phyloP scores from a whole-genome alignment of 2,329 filamentous ascomycete genomes.

The Colletotrichum theobromicola region DNA sequence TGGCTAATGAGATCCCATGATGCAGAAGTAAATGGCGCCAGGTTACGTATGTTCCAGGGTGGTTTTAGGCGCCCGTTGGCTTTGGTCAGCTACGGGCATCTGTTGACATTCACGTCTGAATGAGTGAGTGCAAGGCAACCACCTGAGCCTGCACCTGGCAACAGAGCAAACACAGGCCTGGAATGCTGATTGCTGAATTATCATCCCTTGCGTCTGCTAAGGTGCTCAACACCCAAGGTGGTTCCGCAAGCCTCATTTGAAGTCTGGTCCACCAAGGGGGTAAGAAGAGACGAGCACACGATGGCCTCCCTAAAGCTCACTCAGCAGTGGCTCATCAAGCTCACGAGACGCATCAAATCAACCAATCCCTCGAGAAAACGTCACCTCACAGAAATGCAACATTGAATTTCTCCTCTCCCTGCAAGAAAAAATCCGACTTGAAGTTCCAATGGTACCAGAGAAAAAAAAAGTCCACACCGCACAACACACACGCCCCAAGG shows the following conservation, averaged over 20 bases:
- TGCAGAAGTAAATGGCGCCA: neutral
- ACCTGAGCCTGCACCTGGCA: neutral
- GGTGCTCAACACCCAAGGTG: neutral
- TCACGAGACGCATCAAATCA: neutral
- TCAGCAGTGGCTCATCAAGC: neutral
- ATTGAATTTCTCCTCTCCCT: neutral
- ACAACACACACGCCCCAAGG: neutral
- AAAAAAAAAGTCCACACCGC: constrained; percentile 3
- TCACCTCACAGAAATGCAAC: neutral
- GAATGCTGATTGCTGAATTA: neutral
- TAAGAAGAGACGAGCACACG: neutral
- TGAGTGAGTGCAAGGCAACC: neutral
- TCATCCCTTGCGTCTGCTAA: constrained; percentile 14
- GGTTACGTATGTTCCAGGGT: neutral
- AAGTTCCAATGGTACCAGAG: neutral
- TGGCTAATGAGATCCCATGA: neutral
- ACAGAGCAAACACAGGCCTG: neutral
- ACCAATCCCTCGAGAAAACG: neutral
- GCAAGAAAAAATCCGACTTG: neutral
- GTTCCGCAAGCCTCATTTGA: constrained; percentile 7
- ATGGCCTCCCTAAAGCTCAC: neutral
- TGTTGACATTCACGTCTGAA: neutral
- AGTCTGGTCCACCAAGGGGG: neutral
- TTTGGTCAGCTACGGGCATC: neutral
- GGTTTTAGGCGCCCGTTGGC: neutral